Evolutionary conservation across 768 basidiomycete species (phyloP), one percentile per base, ranked within the genome.

Genomic region (Suillus alpinus): DNA sequence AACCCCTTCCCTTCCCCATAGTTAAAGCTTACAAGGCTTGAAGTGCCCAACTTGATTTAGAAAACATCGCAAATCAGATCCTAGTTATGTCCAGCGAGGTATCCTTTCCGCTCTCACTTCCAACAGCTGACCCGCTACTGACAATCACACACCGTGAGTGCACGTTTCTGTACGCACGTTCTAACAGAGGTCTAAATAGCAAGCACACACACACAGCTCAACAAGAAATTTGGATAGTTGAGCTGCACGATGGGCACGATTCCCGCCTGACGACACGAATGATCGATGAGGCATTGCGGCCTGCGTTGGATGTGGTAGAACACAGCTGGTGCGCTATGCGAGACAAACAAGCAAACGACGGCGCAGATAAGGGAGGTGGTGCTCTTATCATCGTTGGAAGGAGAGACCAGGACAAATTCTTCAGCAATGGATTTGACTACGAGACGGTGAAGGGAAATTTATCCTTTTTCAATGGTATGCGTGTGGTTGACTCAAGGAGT

Each of bases 351-450:
- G 63, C 75, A 46, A 81, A 80, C 61, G 78, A 83, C 65, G 43
- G 10, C 43, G 3, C 74, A n/a, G 79, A 6, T n/a, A 59, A 46
- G 58, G 88, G 85, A 34, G 80, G 79, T 56, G 92, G 91, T 40
- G 86, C 89, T 4, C 73, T 94, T 34, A 86, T 94, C 62, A 87
- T 94, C 57, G 86, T 90, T 7, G 92, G 92, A 4, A 84, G 83
- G 62, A 80, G 78, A 63, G 79, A 81, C 62, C 92, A 94, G 71
- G 85, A 93, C 72, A 94, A 93, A 73, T 94, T 92, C 79, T 94
- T 94, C 73, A 91, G 89, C 74, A 94, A 92, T 65, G 92, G 91
- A 1, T 83, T 94, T 62, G 85, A 89, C 68, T 87, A 83, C 63
- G 79, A 77, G 4, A 82, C 77, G 41, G 75, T 82, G 7, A 69